Percentiles rank a stretch among this genome's conserved stretches.
These are phyloP conservation scores for Xylaria intraflava DNA, from an alignment of 495 filamentous ascomycete species.

Conservation along the genomic window DNA sequence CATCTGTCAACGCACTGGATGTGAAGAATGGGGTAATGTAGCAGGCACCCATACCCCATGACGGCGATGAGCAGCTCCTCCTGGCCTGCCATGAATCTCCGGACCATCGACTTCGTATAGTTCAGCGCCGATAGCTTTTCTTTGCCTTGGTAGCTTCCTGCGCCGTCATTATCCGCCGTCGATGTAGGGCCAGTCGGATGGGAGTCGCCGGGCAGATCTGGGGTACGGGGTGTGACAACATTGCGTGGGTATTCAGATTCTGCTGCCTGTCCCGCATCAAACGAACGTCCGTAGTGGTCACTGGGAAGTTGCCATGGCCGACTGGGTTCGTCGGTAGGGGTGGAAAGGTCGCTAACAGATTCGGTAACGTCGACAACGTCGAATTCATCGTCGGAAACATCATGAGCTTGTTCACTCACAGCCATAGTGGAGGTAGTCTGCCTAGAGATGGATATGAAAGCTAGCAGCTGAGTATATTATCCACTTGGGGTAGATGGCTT, in stretches of 20 bases:
- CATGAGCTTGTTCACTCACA: not conserved
- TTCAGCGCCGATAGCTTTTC: no score
- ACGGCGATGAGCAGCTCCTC: conserved; percentile 21
- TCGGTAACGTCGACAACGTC: conserved; percentile 2
- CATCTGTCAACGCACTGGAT: not conserved
- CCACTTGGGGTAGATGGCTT: no score
- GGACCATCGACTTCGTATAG: conserved; percentile 3
- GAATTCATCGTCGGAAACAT: conserved; percentile 7
- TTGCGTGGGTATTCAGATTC: not conserved
- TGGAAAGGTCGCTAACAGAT: conserved; percentile 3
- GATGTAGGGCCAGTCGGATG: not conserved
- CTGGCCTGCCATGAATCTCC: conserved; percentile 1
- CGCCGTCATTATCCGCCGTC: not conserved
- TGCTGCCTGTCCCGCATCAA: not conserved
- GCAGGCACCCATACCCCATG: conserved; percentile 18
- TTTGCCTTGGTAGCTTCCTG: not conserved
- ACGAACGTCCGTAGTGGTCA: not conserved
- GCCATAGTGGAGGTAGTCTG: not conserved
- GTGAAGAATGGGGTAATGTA: not conserved
- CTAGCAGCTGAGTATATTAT: no score
- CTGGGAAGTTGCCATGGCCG: not conserved
- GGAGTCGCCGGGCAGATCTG: not conserved
- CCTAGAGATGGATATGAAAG: not conserved
- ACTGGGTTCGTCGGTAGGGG: not conserved
- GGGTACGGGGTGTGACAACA: not conserved